Evolutionary conservation across 2,329 filamentous ascomycete species (phyloP).

Genomic region (Ceratocystis alfenasii): DNA sequence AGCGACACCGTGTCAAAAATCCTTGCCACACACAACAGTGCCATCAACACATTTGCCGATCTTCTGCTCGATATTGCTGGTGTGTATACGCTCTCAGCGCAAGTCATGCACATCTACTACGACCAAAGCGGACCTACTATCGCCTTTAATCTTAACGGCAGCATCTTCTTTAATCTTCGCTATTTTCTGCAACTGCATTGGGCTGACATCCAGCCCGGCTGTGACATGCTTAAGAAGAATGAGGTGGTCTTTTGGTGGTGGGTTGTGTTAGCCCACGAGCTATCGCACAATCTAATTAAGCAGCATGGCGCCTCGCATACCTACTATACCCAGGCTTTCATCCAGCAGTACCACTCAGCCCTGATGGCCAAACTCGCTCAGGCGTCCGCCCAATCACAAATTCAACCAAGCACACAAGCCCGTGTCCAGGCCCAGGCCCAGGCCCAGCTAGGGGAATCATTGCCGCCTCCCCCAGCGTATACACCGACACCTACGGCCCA

Average conservation of each 20-base stretch:
- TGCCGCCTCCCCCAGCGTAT: slow-evolving; percentile 13
- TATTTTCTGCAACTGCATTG: slow-evolving; percentile 75
- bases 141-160: slow-evolving; percentile 79
- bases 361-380: slow-evolving; percentile 46
- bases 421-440: not conserved
- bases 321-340: slow-evolving; percentile 74
- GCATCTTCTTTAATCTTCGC: slow-evolving; percentile 85
- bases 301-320: slow-evolving; percentile 69
- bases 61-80: slow-evolving; percentile 57
- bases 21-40: slow-evolving; percentile 45
- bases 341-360: slow-evolving; percentile 62
- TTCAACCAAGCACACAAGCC: not conserved
- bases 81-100: slow-evolving; percentile 59
- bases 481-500: not conserved
- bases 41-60: slow-evolving; percentile 56
- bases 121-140: slow-evolving; percentile 70
- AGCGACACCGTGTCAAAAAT: slow-evolving; percentile 36
- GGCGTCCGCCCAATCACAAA: not conserved
- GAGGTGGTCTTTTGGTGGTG: slow-evolving; percentile 82
- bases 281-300: slow-evolving; percentile 82
- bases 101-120: slow-evolving; percentile 74
- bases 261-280: slow-evolving; percentile 87
- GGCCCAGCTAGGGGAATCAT: not conserved
- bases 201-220: slow-evolving; percentile 30
- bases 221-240: slow-evolving; percentile 27